Evolutionary conservation across 306 rosid species (phyloP), one percentile per base, ranked within the genome.

Genomic region (Ziziphus jujuba): DNA sequence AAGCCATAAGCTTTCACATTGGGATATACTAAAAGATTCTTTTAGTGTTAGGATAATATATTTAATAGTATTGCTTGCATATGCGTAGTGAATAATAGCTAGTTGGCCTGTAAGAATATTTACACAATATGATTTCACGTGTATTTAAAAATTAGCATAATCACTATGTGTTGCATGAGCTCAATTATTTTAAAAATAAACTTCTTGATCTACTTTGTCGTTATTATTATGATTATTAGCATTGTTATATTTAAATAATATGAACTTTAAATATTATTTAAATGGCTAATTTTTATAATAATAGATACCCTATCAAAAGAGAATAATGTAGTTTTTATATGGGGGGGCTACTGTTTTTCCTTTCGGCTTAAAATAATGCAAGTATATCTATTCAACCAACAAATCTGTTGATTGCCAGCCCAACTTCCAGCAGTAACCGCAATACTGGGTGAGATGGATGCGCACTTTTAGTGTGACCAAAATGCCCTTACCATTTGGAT

Each of bases 371-470:
- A 13, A 50, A 19, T 52, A 45, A 6, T 31, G 38, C 20, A 7
- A 23, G 20, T 22, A 43, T n/a, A n/a, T n/a, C n/a, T n/a, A n/a
- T n/a, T n/a, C 23, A 65, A 5, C 58, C 11, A 49, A 31, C 14
- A 43, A 63, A 25, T 62, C 47, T 0, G 11, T 25, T 65, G n/a
- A 51, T 66, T 66, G 68, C 51, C 49, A 6, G 50, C 34, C 67
- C 16, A 74, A 66, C 28, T 55, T 10, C 57, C 78, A 66, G 59
- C 73, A 40, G 10, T 22, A 59, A 45, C 78, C 4, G 38, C 55
- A 65, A 28, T 16, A 17, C 48, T 19, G 54, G 33, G 47, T n/a
- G n/a, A n/a, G n/a, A n/a, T n/a, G n/a, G n/a, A n/a, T n/a, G n/a
- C n/a, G n/a, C n/a, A n/a, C n/a, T n/a, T n/a, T n/a, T n/a, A n/a